phyloP scores from a whole-genome alignment of 192 early-diverging fungal species.

The Linnemannia schmuckeri region DNA sequence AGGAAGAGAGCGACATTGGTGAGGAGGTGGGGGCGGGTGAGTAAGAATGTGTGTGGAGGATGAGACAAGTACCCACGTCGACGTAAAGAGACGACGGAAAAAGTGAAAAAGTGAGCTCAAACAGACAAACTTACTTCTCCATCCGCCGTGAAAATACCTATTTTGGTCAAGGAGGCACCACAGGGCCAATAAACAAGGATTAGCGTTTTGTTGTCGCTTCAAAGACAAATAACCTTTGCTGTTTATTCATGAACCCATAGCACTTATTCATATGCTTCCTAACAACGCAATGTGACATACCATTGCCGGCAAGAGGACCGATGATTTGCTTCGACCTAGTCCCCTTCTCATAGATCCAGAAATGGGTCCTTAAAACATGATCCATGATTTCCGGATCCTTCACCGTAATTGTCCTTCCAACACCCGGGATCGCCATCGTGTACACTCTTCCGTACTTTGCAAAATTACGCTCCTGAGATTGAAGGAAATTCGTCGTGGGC shows the following conservation, averaged over 20 bases:
- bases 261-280: background rate
- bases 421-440: conserved; percentile 17
- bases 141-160: conserved; percentile 45
- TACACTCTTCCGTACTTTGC: conserved; percentile 25
- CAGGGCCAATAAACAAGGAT: background rate
- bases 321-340: conserved; percentile 1
- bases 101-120: background rate
- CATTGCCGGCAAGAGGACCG: conserved; percentile 23
- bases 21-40: background rate
- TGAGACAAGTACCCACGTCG: background rate
- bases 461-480: background rate
- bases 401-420: conserved; percentile 28
- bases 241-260: background rate
- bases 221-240: background rate
- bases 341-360: conserved; percentile 46
- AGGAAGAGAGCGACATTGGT: too few relatives aligned
- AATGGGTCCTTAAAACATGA: conserved; percentile 27
- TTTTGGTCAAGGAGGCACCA: background rate
- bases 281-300: background rate
- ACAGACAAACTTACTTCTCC: conserved; percentile 24
- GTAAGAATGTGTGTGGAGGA: background rate
- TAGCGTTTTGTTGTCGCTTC: background rate
- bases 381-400: conserved; percentile 40
- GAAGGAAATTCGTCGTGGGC: conserved; percentile 1
- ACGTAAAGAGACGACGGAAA: background rate